Percentiles rank a stretch among this genome's conserved stretches.
phyloP scores from a whole-genome alignment of 2,329 filamentous ascomycete genomes.

The Coccinonectria pachysandricola region DNA sequence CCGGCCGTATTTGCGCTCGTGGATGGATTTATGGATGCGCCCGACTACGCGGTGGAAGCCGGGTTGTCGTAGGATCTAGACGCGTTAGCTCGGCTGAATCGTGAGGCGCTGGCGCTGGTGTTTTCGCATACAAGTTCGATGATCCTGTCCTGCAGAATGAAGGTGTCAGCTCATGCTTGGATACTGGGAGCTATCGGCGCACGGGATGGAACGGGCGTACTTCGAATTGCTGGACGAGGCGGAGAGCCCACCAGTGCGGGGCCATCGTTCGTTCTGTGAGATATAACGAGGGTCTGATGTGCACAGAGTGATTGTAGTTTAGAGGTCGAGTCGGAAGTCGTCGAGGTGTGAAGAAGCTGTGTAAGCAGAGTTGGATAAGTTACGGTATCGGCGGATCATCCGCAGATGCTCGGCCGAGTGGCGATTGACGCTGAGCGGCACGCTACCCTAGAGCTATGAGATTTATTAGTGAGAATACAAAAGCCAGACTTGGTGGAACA shows the following conservation, averaged over 20 bases:
- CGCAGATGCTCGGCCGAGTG: slow-evolving; percentile 3
- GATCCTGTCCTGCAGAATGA: slow-evolving; percentile 25
- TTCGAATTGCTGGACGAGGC: slow-evolving; percentile 25
- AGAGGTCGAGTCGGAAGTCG: slow-evolving; percentile 1
- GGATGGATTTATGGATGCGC: slow-evolving; percentile 38
- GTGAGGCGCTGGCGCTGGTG: neutral
- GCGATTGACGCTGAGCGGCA: neutral
- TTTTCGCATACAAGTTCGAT: slow-evolving; percentile 23
- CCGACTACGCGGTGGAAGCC: slow-evolving; percentile 42
- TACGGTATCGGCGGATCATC: slow-evolving; percentile 8
- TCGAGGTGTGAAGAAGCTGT: slow-evolving; percentile 1
- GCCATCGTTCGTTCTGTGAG: slow-evolving; percentile 18
- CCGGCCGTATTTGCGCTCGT: slow-evolving; percentile 39
- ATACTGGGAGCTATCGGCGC: neutral
- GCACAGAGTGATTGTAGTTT: neutral
- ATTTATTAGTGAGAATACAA: neutral
- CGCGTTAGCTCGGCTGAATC: slow-evolving; percentile 3
- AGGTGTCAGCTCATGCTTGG: slow-evolving; percentile 9
- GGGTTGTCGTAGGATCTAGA: slow-evolving; percentile 39
- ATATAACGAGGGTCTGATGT: no score
- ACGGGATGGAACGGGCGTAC: slow-evolving; percentile 4
- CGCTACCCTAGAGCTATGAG: slow-evolving; percentile 7
- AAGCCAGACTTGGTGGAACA: no score
- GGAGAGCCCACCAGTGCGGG: slow-evolving; percentile 23
- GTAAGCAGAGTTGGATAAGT: slow-evolving; percentile 1